Percentiles rank a stretch among this genome's conserved stretches.
Conservation (phyloP, 2,329 filamentous ascomycete species). For the Pestalotiopsis fici region DNA sequence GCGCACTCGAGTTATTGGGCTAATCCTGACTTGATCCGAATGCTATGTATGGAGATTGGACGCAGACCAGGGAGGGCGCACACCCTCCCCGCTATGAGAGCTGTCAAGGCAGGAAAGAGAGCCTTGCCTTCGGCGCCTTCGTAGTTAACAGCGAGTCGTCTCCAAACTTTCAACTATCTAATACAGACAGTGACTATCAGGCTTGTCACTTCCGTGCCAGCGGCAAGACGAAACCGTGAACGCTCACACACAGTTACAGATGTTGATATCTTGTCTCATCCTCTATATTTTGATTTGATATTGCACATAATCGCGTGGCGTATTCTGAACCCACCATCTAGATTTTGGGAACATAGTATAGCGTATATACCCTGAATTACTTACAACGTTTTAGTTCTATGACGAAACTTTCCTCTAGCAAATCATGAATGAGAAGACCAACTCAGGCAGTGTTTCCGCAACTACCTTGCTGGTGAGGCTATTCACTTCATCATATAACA, state of each 20-base stretch:
- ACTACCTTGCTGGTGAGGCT: too few species aligned
- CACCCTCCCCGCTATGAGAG: slow-evolving; percentile 59
- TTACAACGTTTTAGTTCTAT: neutral
- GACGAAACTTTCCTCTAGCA: too few species aligned
- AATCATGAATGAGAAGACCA: too few species aligned
- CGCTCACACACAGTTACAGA: too few species aligned
- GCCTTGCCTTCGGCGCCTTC: slow-evolving; percentile 14
- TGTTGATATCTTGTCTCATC: too few species aligned
- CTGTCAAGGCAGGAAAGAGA: slow-evolving; percentile 53
- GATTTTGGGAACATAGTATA: neutral
- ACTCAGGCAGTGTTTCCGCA: too few species aligned
- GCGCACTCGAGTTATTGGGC: slow-evolving; percentile 96
- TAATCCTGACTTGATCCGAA: slow-evolving; percentile 81
- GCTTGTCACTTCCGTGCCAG: neutral
- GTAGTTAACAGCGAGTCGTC: neutral
- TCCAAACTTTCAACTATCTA: neutral
- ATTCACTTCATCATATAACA: too few species aligned
- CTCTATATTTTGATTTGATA: too few species aligned
- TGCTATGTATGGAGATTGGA: slow-evolving; percentile 87
- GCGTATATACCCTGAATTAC: neutral
- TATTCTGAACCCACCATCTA: too few species aligned
- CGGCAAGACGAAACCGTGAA: neutral
- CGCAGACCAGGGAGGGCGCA: slow-evolving; percentile 67
- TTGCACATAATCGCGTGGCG: too few species aligned
- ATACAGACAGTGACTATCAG: neutral